Evolutionary conservation across 805 yeast genomes (phyloP), one percentile per base, ranked within the genome.

Genomic region (Zygoascus tannicola): DNA sequence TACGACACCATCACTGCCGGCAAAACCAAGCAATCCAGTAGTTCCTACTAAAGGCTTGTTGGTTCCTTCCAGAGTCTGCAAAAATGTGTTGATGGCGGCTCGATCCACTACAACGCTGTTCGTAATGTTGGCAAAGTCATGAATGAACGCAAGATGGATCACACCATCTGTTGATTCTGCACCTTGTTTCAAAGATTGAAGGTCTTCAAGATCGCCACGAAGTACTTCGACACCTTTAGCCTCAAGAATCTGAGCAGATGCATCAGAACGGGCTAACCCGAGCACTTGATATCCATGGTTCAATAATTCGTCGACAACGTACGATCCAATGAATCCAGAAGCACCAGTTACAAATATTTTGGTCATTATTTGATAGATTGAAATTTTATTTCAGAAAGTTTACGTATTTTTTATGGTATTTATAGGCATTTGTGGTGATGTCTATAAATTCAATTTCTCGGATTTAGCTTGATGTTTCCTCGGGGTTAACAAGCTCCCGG

Each of bases 341-440:
- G 75, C 75, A 4, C 78, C 78, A 4, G 77, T 65, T 10, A 73
- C 68, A 26, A 72, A 63, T n/a, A n/a, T n/a, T n/a, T n/a, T n/a
- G n/a, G n/a, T n/a, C n/a, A n/a, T n/a, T n/a, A n/a, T n/a, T n/a
- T n/a, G n/a, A n/a, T n/a, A n/a, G n/a, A n/a, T n/a, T n/a, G n/a
- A n/a, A n/a, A n/a, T n/a, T n/a, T n/a, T n/a, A n/a, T n/a, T n/a
- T n/a, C n/a, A n/a, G n/a, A n/a, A n/a, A n/a, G n/a, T n/a, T n/a
- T n/a, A n/a, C n/a, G n/a, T n/a, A n/a, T n/a, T n/a, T n/a, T n/a
- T n/a, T n/a, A n/a, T n/a, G n/a, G n/a, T n/a, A n/a, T n/a, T n/a
- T n/a, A n/a, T n/a, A n/a, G n/a, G n/a, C n/a, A n/a, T n/a, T n/a
- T n/a, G n/a, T n/a, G n/a, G n/a, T n/a, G n/a, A n/a, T n/a, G n/a